Evolutionary conservation across 371 early-diverging fungal species (phyloP), one percentile per base, ranked within the genome.

Genomic region (Phascolomyces articulosus): DNA sequence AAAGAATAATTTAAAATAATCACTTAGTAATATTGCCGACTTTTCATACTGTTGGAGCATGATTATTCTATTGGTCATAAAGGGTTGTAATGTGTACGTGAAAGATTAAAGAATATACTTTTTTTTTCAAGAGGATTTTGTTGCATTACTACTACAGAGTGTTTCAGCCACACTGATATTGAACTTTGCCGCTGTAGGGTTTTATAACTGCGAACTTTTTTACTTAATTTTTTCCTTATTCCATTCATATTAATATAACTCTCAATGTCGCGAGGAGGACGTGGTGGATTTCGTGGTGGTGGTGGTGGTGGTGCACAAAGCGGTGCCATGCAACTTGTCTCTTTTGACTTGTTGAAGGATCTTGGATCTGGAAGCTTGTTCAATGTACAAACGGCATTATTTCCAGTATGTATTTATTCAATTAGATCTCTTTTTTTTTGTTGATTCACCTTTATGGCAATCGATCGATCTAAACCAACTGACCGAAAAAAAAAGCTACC

Each of bases 281-380:
- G 65, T 44, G 79, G 82, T 48, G 79, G 82, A 26, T 74, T 72
- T 40, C 67, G 72, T 58, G 79, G 82, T 16, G 73, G 79, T 41
- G 73, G 79, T 41, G 73, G 79, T 31, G 75, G 77, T 11, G 79
- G 78, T 44, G 67, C 64, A 13, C 64, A 68, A 27, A 70, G 72
- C 51, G 78, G 82, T 55, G 82, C 82, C 15, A 77, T 75, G 76
- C 72, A 75, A 48, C 70, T 78, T 16, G 75, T 80, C 1, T 77
- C 83, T 0, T 79, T 80, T 65, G 82, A 78, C 55, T 51, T 81
- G 40, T 57, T 82, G 40, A 73, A 77, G 23, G 80, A 80, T 72
- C 73, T 78, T 15, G 75, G 77, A 29, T 70, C 76, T 38, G 77
- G 75, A 28, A 73, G 66, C 57, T 31, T 84, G 53, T 82, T 80